Conservation (phyloP, 2,329 filamentous ascomycete species). For the Claviceps sp. region DNA sequence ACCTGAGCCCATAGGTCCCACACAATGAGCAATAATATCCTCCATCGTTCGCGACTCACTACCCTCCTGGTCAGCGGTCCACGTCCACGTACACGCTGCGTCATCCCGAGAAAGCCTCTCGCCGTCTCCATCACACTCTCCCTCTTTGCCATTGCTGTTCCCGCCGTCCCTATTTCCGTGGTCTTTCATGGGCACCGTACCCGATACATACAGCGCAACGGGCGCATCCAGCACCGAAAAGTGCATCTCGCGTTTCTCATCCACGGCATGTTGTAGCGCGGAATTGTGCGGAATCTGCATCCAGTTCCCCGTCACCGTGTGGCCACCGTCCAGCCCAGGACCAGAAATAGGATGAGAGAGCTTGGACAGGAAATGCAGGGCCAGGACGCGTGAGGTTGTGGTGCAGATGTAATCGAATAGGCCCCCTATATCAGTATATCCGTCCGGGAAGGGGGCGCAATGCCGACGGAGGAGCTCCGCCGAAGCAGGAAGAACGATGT, state of each 20-base stretch:
- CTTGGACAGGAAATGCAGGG: conserved; percentile 19
- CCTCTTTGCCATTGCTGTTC: no score
- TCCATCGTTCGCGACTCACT: conserved; percentile 11
- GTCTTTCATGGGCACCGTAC: neutral
- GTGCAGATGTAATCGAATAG: conserved; percentile 33
- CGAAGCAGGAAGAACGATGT: conserved; percentile 25
- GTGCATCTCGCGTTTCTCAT: conserved; percentile 16
- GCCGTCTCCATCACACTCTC: no score
- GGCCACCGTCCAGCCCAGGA: neutral
- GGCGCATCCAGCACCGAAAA: conserved; percentile 17
- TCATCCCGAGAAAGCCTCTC: no score
- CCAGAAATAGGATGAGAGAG: conserved; percentile 5
- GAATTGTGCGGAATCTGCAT: conserved; percentile 19
- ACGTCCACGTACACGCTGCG: conserved; percentile 14
- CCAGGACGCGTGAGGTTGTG: conserved; percentile 27
- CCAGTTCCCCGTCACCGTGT: conserved; percentile 12
- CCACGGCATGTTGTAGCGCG: conserved; percentile 15
- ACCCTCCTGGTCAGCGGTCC: conserved; percentile 10
- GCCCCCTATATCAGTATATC: conserved; percentile 30
- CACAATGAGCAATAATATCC: conserved; percentile 11
- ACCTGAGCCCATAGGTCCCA: neutral
- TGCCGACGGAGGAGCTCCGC: conserved; percentile 19
- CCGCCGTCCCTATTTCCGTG: neutral
- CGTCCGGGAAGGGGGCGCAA: conserved; percentile 30
- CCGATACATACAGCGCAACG: conserved; percentile 12